Evolutionary conservation across 192 early-diverging fungal species (phyloP).

Genomic region (Linderina pennispora): DNA sequence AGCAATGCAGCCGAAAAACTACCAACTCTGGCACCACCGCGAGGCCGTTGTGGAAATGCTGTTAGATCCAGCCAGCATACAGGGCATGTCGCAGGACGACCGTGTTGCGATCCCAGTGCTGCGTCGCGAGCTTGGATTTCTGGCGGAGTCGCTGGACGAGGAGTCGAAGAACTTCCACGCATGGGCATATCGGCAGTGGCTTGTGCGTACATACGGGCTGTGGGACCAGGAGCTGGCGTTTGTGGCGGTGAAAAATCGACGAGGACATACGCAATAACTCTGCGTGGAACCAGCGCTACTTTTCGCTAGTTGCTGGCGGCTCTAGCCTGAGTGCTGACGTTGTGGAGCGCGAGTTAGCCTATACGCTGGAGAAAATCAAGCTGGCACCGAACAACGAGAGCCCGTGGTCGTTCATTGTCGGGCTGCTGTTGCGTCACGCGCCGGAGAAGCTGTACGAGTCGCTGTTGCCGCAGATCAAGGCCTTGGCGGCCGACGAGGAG

Average conservation of each 20-base stretch:
- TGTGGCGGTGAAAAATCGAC: constrained; percentile 62
- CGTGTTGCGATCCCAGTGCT: constrained; percentile 26
- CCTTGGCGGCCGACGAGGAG: constrained; percentile 13
- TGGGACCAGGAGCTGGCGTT: constrained; percentile 80
- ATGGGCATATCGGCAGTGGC: constrained; percentile 97
- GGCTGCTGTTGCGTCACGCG: constrained; percentile 45
- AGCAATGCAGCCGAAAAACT: constrained; percentile 79
- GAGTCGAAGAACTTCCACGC: constrained; percentile 99
- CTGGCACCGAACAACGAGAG: constrained; percentile 87
- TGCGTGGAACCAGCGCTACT: constrained; percentile 97
- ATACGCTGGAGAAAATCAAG: constrained; percentile 59
- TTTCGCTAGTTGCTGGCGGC: constrained; percentile 49
- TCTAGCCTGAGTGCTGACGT: constrained; percentile 31
- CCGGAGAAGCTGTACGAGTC: constrained; percentile 16
- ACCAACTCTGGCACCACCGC: constrained; percentile 83
- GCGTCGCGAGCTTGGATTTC: constrained; percentile 66
- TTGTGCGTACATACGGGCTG: constrained; percentile 62
- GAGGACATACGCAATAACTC: constrained; percentile 95
- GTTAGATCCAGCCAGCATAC: constrained; percentile 9
- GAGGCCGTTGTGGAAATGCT: constrained; percentile 19
- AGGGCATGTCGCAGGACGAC: constrained; percentile 27
- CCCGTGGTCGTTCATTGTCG: constrained; percentile 87
- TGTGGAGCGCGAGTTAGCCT: constrained; percentile 60
- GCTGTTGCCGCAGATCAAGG: constrained; percentile 27
- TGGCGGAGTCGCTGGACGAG: constrained; percentile 58